A percentile compares a stretch with the other conserved stretches of the same genome.
These are phyloP conservation scores for Scleromitrula shiraiana DNA, from an alignment of 2,329 filamentous ascomycete species.

Conservation along the genomic window DNA sequence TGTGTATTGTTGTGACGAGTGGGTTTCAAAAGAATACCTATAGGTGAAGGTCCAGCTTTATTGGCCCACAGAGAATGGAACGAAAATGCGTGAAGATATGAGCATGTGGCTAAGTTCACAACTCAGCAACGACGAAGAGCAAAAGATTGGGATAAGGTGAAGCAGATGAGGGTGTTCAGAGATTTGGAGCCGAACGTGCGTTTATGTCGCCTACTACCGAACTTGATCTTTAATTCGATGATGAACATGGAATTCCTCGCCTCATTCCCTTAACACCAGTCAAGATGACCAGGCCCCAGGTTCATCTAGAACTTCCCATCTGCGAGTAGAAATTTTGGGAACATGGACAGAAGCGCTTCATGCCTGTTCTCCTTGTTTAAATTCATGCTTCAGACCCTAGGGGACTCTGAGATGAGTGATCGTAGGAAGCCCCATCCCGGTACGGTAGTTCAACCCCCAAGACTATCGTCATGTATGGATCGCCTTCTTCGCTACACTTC, in stretches of 20 bases:
- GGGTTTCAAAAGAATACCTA: slow-evolving; percentile 5
- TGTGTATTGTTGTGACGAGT: too few species aligned
- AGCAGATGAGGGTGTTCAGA: slow-evolving; percentile 5
- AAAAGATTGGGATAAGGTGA: slow-evolving; percentile 8
- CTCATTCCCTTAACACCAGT: slow-evolving; percentile 5
- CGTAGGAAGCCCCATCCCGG: background rate
- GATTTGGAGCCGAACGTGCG: slow-evolving; percentile 9
- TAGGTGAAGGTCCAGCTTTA: background rate
- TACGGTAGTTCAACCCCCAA: background rate
- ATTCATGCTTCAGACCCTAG: slow-evolving; percentile 5
- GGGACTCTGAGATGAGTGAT: slow-evolving; percentile 6
- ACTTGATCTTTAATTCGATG: slow-evolving; percentile 10
- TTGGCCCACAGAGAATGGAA: background rate
- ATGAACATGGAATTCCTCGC: slow-evolving; percentile 7
- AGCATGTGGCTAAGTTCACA: slow-evolving; percentile 2
- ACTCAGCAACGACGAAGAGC: slow-evolving; percentile 1
- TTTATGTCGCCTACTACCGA: slow-evolving; percentile 10
- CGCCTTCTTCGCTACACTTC: slow-evolving; percentile 1
- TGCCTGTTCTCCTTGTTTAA: background rate
- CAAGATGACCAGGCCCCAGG: slow-evolving; percentile 8
- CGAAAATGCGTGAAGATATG: background rate
- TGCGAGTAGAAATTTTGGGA: background rate
- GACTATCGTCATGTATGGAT: slow-evolving; percentile 4
- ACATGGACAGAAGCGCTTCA: slow-evolving; percentile 2
- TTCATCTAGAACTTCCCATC: background rate